Evolutionary conservation across 768 basidiomycete species (phyloP).

Genomic region (Leccinum truebloodii): DNA sequence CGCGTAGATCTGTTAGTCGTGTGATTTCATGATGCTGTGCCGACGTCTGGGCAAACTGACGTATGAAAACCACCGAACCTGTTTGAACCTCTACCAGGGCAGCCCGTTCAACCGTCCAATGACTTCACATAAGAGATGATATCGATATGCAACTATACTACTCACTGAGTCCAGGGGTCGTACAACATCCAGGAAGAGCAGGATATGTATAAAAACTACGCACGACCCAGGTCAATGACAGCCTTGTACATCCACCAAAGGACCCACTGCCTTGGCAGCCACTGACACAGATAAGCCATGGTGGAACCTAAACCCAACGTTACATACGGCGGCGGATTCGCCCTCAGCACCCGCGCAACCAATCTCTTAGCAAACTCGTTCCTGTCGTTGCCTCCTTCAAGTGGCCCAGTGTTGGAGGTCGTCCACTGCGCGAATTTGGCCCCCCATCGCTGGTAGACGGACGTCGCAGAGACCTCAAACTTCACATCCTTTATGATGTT

Average conservation of each 20-base stretch:
- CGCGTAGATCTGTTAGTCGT: too few species aligned
- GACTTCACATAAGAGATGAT: too few species aligned
- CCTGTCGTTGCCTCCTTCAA: conserved; percentile 45
- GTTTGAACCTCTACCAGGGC: too few species aligned
- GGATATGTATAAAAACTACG: not conserved
- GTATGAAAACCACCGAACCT: too few species aligned
- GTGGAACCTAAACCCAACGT: conserved; percentile 46
- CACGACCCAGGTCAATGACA: conserved; percentile 15
- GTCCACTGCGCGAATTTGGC: conserved; percentile 55
- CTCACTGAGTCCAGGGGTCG: too few species aligned
- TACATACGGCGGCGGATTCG: conserved; percentile 52
- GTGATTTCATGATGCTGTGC: too few species aligned
- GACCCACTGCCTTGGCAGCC: conserved; percentile 29
- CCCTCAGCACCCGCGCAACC: conserved; percentile 48
- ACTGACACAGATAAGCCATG: conserved; percentile 18
- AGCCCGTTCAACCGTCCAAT: too few species aligned
- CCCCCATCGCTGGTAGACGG: conserved; percentile 36
- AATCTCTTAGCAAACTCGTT: conserved; percentile 53
- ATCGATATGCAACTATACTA: too few species aligned
- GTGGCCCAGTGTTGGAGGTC: conserved; percentile 2
- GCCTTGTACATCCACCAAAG: conserved; percentile 17
- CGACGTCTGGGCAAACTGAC: too few species aligned
- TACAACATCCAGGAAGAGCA: too few species aligned
- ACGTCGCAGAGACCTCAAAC: not conserved
- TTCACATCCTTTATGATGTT: conserved; percentile 52